Base-by-base conservation (phyloP, 176 grass and related monocot species). In the Raddia distichophylla region DNA sequence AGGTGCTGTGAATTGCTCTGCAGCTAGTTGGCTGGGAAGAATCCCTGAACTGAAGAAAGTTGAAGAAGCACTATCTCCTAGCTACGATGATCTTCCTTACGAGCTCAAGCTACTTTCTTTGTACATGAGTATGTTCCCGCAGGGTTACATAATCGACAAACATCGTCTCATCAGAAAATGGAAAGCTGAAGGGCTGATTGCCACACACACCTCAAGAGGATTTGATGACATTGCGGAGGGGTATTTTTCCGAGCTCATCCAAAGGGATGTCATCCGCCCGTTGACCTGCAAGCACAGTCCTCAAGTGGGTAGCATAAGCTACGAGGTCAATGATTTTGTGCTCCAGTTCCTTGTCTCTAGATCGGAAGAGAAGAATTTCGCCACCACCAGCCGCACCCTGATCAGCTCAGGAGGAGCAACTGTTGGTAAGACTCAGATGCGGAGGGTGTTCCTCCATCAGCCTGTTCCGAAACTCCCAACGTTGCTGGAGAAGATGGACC, bases 401-500 rank as follows among this genome's bases (percentile, higher is more conserved):
- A 13, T 68, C 11, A 3, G 2, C 34, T 67, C 15, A 27, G 27
- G 27, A 7, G 2, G 10, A 48, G 17, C 60, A 19, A 9, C 13
- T 6, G 35, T 10, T 1, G 9, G 11, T 4, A 20, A 2, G 8
- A 46, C 32, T 44, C 16, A 15, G 1, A 35, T 1, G 43, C 61
- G 48, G 13, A 17, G 76, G 14, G 44, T 79, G 13, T 22, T 56
- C 11, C 17, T 67, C 66, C 78, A 69, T 40, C 12, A 80, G 15
- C 12, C 40, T 1, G 14, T 46, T 69, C 70, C 47, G 0, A 0
- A 0, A 6, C 18, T 69, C 3, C 7, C 12, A 5, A 7, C 18
- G 0, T 3, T 53, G 7, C 42, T 81, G 7, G 13, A 71, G 12
- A 4, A 3, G 10, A 34, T 35, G 7, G 42, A 81, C 13, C 2